phyloP scores from a whole-genome alignment of 2,329 filamentous ascomycete species.

The Microsporum audouinii region DNA sequence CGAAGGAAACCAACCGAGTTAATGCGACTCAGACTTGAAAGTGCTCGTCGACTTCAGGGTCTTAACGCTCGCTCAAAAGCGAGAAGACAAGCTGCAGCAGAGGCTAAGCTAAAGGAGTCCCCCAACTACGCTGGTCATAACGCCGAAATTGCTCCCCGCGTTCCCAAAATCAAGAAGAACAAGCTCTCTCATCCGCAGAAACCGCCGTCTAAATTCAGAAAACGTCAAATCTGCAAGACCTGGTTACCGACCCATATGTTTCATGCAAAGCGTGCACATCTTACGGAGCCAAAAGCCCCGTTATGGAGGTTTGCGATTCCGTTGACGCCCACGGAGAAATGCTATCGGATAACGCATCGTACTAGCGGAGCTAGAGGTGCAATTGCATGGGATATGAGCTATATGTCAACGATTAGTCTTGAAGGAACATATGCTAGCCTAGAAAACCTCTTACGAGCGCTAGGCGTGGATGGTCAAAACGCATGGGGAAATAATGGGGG shows the following conservation, averaged over 20 bases:
- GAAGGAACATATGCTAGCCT: conserved; percentile 56
- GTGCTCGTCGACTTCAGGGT: conserved; percentile 56
- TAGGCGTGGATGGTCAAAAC: conserved; percentile 50
- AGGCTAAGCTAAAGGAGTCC: conserved; percentile 20
- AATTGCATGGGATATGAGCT: conserved; percentile 87
- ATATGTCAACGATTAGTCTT: conserved; percentile 74
- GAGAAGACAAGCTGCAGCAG: conserved; percentile 35
- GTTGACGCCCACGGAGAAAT: conserved; percentile 76
- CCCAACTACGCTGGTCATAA: conserved; percentile 16
- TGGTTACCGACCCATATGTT: conserved; percentile 93
- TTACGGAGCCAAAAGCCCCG: conserved; percentile 66
- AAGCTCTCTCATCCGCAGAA: conserved; percentile 52
- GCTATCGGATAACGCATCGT: conserved; percentile 76
- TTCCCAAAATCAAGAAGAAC: conserved; percentile 60
- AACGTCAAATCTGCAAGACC: conserved; percentile 76
- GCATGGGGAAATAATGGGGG: conserved; percentile 52
- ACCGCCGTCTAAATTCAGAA: conserved; percentile 62
- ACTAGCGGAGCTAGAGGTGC: conserved; percentile 63
- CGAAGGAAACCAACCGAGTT: conserved; percentile 36
- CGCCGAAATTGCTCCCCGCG: conserved; percentile 28
- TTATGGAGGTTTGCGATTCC: conserved; percentile 88
- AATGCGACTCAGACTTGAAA: conserved; percentile 55
- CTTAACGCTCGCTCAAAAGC: conserved; percentile 41
- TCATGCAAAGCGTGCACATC: conserved; percentile 82
- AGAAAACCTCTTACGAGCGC: conserved; percentile 50